Evolutionary conservation across 495 filamentous ascomycete species (phyloP), one percentile per base, ranked within the genome.

Genomic region (Elasticomyces elasticus): DNA sequence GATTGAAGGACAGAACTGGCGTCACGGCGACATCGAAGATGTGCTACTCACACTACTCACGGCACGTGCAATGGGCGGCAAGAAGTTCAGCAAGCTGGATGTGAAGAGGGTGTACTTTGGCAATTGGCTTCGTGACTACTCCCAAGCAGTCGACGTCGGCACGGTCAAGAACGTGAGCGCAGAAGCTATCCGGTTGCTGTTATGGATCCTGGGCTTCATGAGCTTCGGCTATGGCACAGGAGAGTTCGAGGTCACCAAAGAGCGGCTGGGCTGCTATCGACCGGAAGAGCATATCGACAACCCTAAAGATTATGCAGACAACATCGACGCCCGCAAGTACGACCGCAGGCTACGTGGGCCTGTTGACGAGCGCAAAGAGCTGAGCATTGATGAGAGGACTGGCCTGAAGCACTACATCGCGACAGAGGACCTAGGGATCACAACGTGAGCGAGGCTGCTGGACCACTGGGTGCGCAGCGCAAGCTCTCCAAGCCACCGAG

Each of bases 331-430:
- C 5, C 78, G 88, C 49, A 75, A 85, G 60, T 94, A 78, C 64
- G 92, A 98, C 64, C 70, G 75, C 15, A 82, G 92, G 11, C 78
- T 97, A 12, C 81, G 92, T 31, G 80, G 79, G 1, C 90, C 86
- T 0, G 79, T 97, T n/a, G n/a, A n/a, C n/a, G 71, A 75, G 40
- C 79, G 79, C 0, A 64, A 77, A 20, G 92, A 98, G 62, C 80
- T 94, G 22, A 84, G 87, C 26, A 78, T 97, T 46, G 92, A 97
- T 64, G 75, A 72, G 4, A 67, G 83, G 2, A 95, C 89, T 4
- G 89, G 66, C 56, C 94, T 98, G 91, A 98, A 98, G 71, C 96
- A 97, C 66, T 98, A 98, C 68, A 96, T 98, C 56, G 74, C 23
- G 88, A 88, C 27, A 83, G 81, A 48, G n/a, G n/a, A n/a, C n/a